phyloP scores from a whole-genome alignment of 2,329 filamentous ascomycete genomes.

The Clonostachys byssicola region DNA sequence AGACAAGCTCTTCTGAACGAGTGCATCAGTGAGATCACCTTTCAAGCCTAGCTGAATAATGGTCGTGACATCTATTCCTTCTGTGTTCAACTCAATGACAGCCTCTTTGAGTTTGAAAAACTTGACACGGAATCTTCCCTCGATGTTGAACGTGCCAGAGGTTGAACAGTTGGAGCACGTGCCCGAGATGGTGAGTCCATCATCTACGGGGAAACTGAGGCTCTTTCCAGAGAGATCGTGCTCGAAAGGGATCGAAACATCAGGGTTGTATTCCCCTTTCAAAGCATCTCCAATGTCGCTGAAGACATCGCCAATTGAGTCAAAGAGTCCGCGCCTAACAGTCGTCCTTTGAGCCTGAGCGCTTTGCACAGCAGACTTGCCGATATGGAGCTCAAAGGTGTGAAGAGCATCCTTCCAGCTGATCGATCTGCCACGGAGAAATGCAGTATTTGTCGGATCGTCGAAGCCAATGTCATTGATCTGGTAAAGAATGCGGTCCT shows the following conservation, averaged over 20 bases:
- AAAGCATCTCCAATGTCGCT: background rate
- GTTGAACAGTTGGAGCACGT: background rate
- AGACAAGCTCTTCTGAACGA: background rate
- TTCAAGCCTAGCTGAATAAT: background rate
- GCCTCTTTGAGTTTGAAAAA: background rate
- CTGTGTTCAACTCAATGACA: background rate
- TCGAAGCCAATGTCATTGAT: background rate
- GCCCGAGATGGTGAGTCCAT: background rate
- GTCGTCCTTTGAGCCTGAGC: background rate
- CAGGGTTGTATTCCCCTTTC: background rate
- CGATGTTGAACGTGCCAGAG: background rate
- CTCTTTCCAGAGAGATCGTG: background rate
- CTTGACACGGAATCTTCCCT: background rate
- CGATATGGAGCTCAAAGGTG: background rate
- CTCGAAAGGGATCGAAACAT: constrained; percentile 1
- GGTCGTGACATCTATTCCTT: background rate
- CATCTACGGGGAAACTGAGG: background rate
- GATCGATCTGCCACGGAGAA: background rate
- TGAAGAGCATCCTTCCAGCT: constrained; percentile 1
- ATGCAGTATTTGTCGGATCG: background rate
- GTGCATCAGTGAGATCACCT: background rate
- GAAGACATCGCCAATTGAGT: background rate
- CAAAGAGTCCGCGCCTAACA: background rate
- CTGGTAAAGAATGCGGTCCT: background rate
- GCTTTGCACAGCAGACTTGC: background rate